phyloP scores from a whole-genome alignment of 257 asterid genomes.

The Gentiana dahurica region DNA sequence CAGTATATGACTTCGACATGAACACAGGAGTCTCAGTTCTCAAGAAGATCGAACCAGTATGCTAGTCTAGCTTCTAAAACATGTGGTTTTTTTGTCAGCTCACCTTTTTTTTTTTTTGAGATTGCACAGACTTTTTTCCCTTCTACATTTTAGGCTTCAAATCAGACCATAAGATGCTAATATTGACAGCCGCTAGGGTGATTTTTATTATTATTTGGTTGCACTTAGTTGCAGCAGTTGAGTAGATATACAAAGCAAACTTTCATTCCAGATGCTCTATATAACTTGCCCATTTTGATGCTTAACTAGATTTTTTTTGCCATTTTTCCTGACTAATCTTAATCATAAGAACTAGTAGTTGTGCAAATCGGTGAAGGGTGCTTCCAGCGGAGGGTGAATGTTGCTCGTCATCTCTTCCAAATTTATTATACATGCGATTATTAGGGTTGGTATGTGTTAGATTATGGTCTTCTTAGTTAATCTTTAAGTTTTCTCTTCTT shows the following conservation, averaged over 20 bases:
- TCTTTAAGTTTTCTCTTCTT: too few relatives aligned
- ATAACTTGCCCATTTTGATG: too few relatives aligned
- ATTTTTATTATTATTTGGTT: neutral
- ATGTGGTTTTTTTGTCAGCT: neutral
- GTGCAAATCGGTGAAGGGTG: too few relatives aligned
- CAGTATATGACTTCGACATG: constrained; percentile 92
- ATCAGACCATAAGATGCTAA: neutral
- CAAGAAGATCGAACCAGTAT: constrained; percentile 76
- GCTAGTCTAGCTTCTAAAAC: constrained; percentile 13
- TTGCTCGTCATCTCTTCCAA: too few relatives aligned
- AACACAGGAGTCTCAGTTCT: constrained; percentile 65
- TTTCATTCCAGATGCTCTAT: neutral
- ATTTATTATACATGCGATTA: too few relatives aligned
- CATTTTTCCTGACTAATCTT: too few relatives aligned
- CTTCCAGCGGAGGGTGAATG: too few relatives aligned
- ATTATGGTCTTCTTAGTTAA: too few relatives aligned
- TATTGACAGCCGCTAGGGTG: neutral
- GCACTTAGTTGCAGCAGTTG: too few relatives aligned
- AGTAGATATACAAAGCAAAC: neutral
- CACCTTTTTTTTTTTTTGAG: neutral
- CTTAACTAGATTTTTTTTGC: too few relatives aligned
- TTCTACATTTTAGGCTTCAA: neutral
- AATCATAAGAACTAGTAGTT: too few relatives aligned
- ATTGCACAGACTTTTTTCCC: neutral
- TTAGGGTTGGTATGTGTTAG: too few relatives aligned